Evolutionary conservation across 208 protist genomes (phyloP).

Genomic region (Leishmania tarentolae): DNA sequence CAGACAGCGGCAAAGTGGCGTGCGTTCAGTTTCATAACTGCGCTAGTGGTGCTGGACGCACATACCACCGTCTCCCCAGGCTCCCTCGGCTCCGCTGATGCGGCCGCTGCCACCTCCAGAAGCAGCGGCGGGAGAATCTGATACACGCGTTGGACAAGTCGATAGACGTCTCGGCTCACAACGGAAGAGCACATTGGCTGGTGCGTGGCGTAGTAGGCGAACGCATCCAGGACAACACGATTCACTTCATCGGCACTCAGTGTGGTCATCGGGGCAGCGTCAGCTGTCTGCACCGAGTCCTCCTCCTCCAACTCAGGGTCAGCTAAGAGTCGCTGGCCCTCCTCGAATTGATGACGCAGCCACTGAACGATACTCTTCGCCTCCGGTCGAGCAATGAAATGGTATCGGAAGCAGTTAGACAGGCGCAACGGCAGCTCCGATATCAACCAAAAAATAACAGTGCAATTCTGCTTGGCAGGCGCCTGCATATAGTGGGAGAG

Average conservation of each 20-base stretch:
- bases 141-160: constrained; percentile 69
- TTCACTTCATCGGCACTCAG: constrained; percentile 17
- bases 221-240: constrained; percentile 34
- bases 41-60: not conserved
- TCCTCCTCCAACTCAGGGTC: not conserved
- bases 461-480: constrained; percentile 13
- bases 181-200: constrained; percentile 77
- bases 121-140: constrained; percentile 55
- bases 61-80: not conserved
- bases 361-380: constrained; percentile 42
- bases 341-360: constrained; percentile 39
- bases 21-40: constrained; percentile 47
- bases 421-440: constrained; percentile 70
- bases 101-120: constrained; percentile 13
- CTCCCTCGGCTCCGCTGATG: not conserved
- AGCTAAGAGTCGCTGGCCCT: constrained; percentile 2
- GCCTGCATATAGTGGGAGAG: constrained; percentile 47
- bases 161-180: constrained; percentile 58
- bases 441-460: constrained; percentile 72
- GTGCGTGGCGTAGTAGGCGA: constrained; percentile 68
- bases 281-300: not conserved
- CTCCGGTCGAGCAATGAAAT: constrained; percentile 62
- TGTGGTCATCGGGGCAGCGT: not conserved
- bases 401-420: constrained; percentile 76
- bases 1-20: constrained; percentile 68